These are phyloP conservation scores for Tetraselmis striata DNA, from an alignment of 139 green algal species.

Conservation along the genomic window DNA sequence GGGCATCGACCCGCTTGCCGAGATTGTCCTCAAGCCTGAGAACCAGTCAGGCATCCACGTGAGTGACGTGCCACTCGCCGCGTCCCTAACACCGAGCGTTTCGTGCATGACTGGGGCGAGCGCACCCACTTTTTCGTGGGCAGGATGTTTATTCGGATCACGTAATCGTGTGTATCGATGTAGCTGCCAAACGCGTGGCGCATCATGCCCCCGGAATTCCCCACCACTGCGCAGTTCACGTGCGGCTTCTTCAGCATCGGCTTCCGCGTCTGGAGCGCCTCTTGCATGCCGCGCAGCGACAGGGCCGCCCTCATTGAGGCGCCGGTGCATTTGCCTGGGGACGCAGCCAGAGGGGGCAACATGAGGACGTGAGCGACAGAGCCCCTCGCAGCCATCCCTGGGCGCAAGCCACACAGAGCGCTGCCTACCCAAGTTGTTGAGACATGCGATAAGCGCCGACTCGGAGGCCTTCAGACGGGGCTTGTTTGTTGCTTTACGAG, in stretches of 20 bases:
- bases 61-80: background rate
- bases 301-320: background rate
- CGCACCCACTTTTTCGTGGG: slow-evolving; percentile 15
- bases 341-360: too few species aligned
- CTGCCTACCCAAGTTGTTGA: slow-evolving; percentile 3
- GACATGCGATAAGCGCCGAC: background rate
- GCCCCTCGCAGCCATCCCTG: too few species aligned
- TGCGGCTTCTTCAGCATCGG: slow-evolving; percentile 5
- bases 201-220: slow-evolving; percentile 14
- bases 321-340: slow-evolving; percentile 3
- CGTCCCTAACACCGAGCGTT: too few species aligned
- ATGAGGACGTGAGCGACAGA: too few species aligned
- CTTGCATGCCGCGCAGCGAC: slow-evolving; percentile 1
- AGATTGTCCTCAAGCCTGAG: slow-evolving; percentile 7
- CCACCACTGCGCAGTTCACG: slow-evolving; percentile 12
- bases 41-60: background rate
- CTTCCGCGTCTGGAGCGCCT: background rate
- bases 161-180: slow-evolving; percentile 15
- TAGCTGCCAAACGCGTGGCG: slow-evolving; percentile 8
- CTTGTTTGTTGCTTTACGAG: background rate
- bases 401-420: background rate
- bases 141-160: slow-evolving; percentile 13
- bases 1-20: slow-evolving; percentile 9
- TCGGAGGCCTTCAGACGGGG: slow-evolving; percentile 2
- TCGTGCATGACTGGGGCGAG: background rate